A percentile compares a stretch with the other conserved stretches of the same genome.
These are phyloP conservation scores for Lasiodiplodia hormozganensis DNA, from an alignment of 2,329 filamentous ascomycete species.

Conservation along the genomic window DNA sequence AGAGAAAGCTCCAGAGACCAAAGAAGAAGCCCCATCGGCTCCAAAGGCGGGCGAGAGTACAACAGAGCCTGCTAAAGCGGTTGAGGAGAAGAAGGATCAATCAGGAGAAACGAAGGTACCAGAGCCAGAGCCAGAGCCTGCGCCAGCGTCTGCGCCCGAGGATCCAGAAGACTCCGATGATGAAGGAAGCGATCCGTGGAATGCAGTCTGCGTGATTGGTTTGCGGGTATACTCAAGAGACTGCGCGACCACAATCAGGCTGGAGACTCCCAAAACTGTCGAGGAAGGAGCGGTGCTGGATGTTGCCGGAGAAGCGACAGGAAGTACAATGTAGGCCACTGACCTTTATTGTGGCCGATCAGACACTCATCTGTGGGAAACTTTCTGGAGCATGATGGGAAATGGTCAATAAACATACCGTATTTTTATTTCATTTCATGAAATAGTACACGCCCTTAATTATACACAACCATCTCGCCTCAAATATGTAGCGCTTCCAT, in stretches of 20 bases:
- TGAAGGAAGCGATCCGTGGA: constrained; percentile 63
- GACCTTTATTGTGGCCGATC: background rate
- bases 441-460: background rate
- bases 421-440: too few species aligned
- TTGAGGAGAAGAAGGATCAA: background rate
- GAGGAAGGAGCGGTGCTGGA: constrained; percentile 43
- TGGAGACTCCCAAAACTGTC: constrained; percentile 49
- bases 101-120: background rate
- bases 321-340: constrained; percentile 42
- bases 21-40: background rate
- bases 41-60: background rate
- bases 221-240: constrained; percentile 64
- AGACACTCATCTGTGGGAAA: background rate
- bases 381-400: too few species aligned
- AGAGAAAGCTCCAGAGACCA: background rate
- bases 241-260: constrained; percentile 57
- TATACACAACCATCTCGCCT: too few species aligned
- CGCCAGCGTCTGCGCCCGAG: constrained; percentile 1
- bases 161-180: constrained; percentile 48
- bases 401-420: too few species aligned
- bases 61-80: background rate
- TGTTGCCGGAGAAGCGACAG: constrained; percentile 42
- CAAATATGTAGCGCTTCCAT: background rate
- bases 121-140: constrained; percentile 30
- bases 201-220: constrained; percentile 66